Percentiles rank a stretch among this genome's conserved stretches.
Evolutionary conservation across 2,329 filamentous ascomycete species (phyloP).

Genomic region (Penicillium digitatum): DNA sequence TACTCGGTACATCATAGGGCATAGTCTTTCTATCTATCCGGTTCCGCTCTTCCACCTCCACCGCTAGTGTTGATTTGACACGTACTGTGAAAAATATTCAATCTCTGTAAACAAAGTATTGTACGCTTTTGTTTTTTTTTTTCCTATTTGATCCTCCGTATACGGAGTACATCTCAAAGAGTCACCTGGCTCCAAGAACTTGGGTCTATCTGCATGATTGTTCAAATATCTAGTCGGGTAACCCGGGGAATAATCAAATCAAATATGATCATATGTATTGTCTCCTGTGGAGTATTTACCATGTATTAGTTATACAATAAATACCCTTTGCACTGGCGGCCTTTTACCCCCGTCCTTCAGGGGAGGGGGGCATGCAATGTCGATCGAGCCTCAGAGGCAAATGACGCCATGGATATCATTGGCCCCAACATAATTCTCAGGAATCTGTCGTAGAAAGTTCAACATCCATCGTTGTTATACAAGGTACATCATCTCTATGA

Average conservation of each 20-base stretch:
- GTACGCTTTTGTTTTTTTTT: background rate
- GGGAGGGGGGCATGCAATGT: conserved; percentile 30
- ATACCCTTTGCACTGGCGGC: conserved; percentile 4
- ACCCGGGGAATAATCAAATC: background rate
- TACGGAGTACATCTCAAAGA: no score
- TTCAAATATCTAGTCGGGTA: background rate
- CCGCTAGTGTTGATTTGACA: conserved; percentile 14
- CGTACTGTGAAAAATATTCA: conserved; percentile 16
- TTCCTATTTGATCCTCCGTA: no score
- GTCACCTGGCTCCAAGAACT: background rate
- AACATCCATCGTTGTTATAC: background rate
- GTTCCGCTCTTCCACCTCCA: conserved; percentile 4
- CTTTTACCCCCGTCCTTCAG: conserved; percentile 15
- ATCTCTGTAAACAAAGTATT: background rate
- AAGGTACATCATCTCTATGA: background rate
- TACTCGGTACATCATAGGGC: conserved; percentile 3
- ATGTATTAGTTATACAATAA: background rate
- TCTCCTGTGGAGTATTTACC: background rate
- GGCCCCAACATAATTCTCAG: conserved; percentile 9
- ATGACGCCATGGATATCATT: conserved; percentile 20
- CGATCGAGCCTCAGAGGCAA: conserved; percentile 30
- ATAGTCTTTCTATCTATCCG: background rate
- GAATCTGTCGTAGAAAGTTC: no score
- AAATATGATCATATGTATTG: background rate
- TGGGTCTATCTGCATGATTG: background rate